Conservation (phyloP, 352 stramenopile species). For the Pythium rishiriense region DNA sequence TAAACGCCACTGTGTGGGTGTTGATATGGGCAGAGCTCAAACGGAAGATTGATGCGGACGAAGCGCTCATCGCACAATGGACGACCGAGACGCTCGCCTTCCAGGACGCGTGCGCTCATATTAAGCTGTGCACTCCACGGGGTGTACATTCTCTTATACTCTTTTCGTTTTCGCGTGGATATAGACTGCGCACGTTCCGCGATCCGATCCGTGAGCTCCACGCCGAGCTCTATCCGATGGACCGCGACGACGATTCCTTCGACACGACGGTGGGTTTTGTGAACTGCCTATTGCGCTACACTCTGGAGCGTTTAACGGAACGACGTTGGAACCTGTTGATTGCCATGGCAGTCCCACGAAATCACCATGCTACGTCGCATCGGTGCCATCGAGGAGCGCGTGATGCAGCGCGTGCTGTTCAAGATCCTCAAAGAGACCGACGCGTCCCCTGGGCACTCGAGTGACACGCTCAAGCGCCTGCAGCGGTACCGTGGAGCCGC, state of each 20-base stretch:
- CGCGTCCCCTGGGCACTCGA: conserved; percentile 13
- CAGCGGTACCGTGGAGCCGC: conserved; percentile 46
- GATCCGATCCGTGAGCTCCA: conserved; percentile 60
- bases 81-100: conserved; percentile 48
- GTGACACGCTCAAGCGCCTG: conserved; percentile 50
- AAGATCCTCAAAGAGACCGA: conserved; percentile 60
- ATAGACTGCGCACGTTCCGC: conserved; percentile 48
- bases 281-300: no score
- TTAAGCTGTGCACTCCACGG: no score
- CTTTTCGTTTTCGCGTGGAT: no score
- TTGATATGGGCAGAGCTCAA: conserved; percentile 40
- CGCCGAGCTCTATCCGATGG: conserved; percentile 45
- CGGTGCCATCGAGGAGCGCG: conserved; percentile 56
- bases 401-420: conserved; percentile 63
- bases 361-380: conserved; percentile 50
- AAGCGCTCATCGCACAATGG: conserved; percentile 51
- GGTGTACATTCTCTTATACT: no score
- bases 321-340: background rate
- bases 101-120: conserved; percentile 41
- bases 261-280: conserved; percentile 52
- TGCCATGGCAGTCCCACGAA: conserved; percentile 29
- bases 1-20: background rate
- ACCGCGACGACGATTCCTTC: conserved; percentile 38
- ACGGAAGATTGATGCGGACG: conserved; percentile 45
- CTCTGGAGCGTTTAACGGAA: no score